Conservation (phyloP, 2,329 filamentous ascomycete genomes). For the Trichoderma sp. region DNA sequence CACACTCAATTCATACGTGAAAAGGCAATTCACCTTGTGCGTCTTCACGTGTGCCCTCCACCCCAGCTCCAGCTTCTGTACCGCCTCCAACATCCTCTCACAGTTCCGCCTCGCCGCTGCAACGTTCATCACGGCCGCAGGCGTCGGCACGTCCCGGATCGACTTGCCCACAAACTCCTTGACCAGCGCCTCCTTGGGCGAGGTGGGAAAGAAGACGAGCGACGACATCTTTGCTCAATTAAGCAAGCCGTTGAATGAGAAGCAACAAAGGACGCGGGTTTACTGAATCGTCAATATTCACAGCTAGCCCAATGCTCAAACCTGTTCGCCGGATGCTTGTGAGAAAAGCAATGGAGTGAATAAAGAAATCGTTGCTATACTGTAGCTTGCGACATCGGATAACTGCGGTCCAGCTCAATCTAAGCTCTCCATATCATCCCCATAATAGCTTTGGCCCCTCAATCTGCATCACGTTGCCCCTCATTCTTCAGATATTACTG, state of each 20-base stretch:
- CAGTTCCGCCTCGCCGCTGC: conserved; percentile 68
- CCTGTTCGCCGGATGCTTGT: neutral
- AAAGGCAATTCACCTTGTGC: conserved; percentile 60
- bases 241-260: neutral
- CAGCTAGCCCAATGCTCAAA: neutral
- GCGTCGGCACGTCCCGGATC: conserved; percentile 60
- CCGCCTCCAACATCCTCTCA: conserved; percentile 65
- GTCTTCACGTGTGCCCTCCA: conserved; percentile 82
- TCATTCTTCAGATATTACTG: neutral
- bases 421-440: neutral
- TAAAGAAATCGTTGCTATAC: neutral
- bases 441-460: neutral
- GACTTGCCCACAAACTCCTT: conserved; percentile 51
- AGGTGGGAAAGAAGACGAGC: conserved; percentile 26
- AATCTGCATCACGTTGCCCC: conserved; percentile 5
- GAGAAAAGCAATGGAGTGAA: neutral
- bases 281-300: neutral
- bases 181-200: conserved; percentile 27
- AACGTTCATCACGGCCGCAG: conserved; percentile 66
- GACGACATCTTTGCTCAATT: conserved; percentile 23
- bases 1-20: too few species aligned
- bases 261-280: neutral
- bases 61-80: conserved; percentile 55
- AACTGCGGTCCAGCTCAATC: neutral
- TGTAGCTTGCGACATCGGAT: conserved; percentile 10